phyloP scores from a whole-genome alignment of 139 green algal genomes.

The Chlorella sp. region DNA sequence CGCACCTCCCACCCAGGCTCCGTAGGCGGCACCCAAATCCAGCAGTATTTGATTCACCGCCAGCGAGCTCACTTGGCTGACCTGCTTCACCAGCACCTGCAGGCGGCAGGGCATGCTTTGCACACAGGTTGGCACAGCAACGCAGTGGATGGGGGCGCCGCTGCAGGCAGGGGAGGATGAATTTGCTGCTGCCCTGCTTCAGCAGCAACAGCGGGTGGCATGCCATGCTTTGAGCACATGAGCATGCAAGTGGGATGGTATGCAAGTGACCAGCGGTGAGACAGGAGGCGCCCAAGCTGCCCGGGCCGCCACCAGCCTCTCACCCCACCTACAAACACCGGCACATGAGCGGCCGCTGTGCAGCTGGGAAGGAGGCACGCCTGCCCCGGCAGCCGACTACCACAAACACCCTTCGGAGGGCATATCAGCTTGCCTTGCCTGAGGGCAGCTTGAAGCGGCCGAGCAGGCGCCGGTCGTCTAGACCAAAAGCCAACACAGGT shows the following conservation, averaged over 20 bases:
- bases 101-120: background rate
- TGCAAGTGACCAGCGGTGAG: too few species aligned
- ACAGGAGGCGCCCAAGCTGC: too few species aligned
- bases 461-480: too few species aligned
- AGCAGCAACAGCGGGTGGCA: constrained; percentile 46
- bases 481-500: too few species aligned
- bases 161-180: too few species aligned
- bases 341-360: background rate
- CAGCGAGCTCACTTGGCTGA: constrained; percentile 8
- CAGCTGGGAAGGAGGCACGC: background rate
- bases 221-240: too few species aligned
- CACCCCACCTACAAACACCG: background rate
- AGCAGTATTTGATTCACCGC: constrained; percentile 47
- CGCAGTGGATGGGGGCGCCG: too few species aligned
- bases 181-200: constrained; percentile 37
- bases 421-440: too few species aligned
- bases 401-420: too few species aligned
- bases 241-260: background rate
- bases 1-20: constrained; percentile 8
- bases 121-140: too few species aligned
- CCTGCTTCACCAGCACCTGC: constrained; percentile 51
- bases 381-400: too few species aligned
- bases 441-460: too few species aligned
- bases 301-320: background rate
- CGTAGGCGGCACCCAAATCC: constrained; percentile 49